Conservation (phyloP, 179 eudicot genomes). For the Camellia oleifera region DNA sequence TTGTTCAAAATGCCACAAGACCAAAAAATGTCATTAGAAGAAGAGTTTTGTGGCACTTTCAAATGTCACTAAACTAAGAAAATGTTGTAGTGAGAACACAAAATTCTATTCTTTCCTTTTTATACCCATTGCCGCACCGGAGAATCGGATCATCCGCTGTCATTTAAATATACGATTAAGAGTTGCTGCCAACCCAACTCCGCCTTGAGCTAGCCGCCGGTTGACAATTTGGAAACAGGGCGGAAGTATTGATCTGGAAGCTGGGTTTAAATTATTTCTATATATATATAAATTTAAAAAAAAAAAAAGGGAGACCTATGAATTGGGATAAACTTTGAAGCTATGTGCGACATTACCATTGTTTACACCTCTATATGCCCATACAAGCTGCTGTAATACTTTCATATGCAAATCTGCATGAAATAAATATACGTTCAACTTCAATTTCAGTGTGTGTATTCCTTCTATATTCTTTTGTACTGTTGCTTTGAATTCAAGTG, state of each 20-base stretch:
- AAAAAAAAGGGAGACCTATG: too few relatives aligned
- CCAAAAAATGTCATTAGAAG: too few relatives aligned
- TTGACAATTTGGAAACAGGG: slow-evolving; percentile 57
- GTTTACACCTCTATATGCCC: slow-evolving; percentile 70
- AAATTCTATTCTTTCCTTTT: too few relatives aligned
- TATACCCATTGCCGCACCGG: too few relatives aligned
- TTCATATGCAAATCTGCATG: slow-evolving; percentile 71
- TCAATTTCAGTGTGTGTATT: not conserved
- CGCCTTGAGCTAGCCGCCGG: slow-evolving; percentile 67
- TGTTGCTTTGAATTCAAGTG: too few relatives aligned
- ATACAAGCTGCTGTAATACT: slow-evolving; percentile 68
- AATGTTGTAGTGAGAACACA: too few relatives aligned
- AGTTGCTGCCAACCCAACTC: slow-evolving; percentile 69
- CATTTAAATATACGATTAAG: slow-evolving; percentile 57
- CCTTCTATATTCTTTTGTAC: too few relatives aligned
- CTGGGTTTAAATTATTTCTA: not conserved
- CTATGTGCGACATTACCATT: slow-evolving; percentile 63
- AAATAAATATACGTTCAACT: not conserved
- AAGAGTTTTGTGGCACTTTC: too few relatives aligned
- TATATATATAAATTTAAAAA: too few relatives aligned
- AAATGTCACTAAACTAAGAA: too few relatives aligned
- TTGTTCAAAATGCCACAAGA: too few relatives aligned
- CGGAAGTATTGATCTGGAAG: slow-evolving; percentile 63
- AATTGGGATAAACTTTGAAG: not conserved
- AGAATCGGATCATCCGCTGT: too few relatives aligned